Evolutionary conservation across 345 rosid species (phyloP).

Genomic region (Erodium maritimum): DNA sequence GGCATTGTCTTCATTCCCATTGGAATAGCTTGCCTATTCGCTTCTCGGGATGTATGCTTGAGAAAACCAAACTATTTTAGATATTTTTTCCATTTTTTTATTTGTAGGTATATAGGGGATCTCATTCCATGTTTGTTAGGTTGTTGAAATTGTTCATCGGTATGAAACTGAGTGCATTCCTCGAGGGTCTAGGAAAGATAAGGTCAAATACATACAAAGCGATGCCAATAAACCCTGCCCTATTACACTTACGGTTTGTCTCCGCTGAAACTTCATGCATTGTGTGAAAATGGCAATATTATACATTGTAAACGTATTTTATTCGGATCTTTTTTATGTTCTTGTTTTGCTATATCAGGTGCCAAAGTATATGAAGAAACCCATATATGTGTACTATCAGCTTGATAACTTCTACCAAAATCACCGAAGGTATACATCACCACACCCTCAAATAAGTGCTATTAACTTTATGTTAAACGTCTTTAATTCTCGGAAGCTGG

Average conservation of each 20-base stretch:
- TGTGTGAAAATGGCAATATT: neutral
- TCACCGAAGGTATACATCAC: conserved; percentile 68
- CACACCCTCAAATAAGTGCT: neutral
- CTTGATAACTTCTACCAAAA: conserved; percentile 98
- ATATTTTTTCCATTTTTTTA: no score
- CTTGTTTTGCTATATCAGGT: conserved; percentile 38
- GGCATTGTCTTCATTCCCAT: conserved; percentile 89
- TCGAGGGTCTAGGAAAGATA: conserved; percentile 23
- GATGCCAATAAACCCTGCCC: conserved; percentile 33
- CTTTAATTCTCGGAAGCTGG: neutral
- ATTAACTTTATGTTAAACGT: neutral
- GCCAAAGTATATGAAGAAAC: conserved; percentile 63
- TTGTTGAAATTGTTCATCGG: conserved; percentile 77
- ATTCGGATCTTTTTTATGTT: neutral
- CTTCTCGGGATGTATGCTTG: conserved; percentile 71
- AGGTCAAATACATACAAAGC: conserved; percentile 55
- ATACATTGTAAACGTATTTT: neutral
- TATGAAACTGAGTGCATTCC: conserved; percentile 75
- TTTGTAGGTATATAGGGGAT: neutral
- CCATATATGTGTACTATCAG: conserved; percentile 89
- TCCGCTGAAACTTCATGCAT: neutral
- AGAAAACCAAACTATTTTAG: neutral
- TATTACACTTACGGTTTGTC: conserved; percentile 29
- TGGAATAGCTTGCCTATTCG: conserved; percentile 79
- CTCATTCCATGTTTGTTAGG: conserved; percentile 30